phyloP scores from a whole-genome alignment of 2,329 filamentous ascomycete genomes.

The Colletotrichum trifolii region DNA sequence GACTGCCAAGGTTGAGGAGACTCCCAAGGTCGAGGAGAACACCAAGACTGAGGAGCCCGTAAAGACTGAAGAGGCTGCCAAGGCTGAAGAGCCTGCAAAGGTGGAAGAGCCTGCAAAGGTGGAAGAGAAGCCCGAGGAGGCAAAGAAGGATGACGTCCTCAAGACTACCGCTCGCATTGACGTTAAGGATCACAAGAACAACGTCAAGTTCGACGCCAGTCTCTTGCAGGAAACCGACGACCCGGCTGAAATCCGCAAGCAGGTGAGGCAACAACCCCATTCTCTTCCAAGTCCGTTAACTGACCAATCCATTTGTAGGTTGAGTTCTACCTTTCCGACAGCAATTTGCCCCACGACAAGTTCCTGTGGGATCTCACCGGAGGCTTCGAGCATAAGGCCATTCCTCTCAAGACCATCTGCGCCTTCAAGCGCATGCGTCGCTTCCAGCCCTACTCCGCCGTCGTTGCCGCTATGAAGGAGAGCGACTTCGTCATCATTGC shows the following conservation, averaged over 20 bases:
- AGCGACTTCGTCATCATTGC: constrained; percentile 79
- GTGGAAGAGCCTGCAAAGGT: constrained; percentile 34
- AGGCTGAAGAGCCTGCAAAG: constrained; percentile 39
- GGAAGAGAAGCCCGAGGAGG: constrained; percentile 41
- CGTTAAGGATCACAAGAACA: constrained; percentile 58
- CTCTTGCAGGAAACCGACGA: constrained; percentile 78
- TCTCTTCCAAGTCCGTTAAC: neutral
- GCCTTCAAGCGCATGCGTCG: constrained; percentile 95
- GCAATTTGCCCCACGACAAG: constrained; percentile 88
- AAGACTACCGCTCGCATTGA: constrained; percentile 57
- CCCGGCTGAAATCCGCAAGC: constrained; percentile 82
- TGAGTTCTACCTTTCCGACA: constrained; percentile 95
- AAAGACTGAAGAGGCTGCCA: constrained; percentile 36
- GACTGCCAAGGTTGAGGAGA: constrained; percentile 41
- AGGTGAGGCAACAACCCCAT: constrained; percentile 62
- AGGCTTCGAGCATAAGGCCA: constrained; percentile 83
- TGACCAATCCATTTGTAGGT: constrained; percentile 64
- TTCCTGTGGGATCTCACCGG: constrained; percentile 84
- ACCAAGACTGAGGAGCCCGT: constrained; percentile 41
- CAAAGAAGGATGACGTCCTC: constrained; percentile 48
- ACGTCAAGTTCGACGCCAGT: constrained; percentile 78
- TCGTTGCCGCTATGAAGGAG: constrained; percentile 85
- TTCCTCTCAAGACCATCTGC: constrained; percentile 81
- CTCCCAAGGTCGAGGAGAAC: constrained; percentile 38
- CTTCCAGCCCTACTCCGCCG: constrained; percentile 87